These are phyloP conservation scores for Boletellus sp. DNA, from an alignment of 1,284 basidiomycete species.

Conservation along the genomic window DNA sequence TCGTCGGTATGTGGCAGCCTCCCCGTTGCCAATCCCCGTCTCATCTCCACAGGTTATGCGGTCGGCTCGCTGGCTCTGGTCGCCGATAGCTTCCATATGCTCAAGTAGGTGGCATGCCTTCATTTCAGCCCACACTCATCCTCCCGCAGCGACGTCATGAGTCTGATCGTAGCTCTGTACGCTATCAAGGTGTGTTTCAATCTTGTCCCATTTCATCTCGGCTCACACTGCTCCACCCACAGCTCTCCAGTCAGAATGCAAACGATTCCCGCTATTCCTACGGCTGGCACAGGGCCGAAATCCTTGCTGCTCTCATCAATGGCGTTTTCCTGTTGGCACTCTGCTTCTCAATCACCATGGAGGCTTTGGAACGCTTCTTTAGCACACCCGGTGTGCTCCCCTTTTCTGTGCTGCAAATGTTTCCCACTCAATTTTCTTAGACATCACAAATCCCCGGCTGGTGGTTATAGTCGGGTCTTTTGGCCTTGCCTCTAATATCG, in stretches of 20 bases:
- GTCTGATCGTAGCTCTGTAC: slow-evolving; percentile 91
- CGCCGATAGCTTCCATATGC: slow-evolving; percentile 98
- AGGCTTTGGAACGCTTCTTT: slow-evolving; percentile 91
- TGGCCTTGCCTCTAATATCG: slow-evolving; percentile 88
- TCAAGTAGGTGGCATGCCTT: slow-evolving; percentile 62
- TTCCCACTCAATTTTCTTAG: slow-evolving; percentile 41
- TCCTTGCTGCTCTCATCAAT: slow-evolving; percentile 92
- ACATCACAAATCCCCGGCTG: slow-evolving; percentile 84
- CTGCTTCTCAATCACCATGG: slow-evolving; percentile 93
- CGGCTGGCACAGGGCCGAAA: slow-evolving; percentile 99
- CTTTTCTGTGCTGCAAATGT: slow-evolving; percentile 4
- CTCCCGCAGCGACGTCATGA: slow-evolving; percentile 82
- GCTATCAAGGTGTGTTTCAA: slow-evolving; percentile 81
- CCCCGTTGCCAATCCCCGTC: background rate
- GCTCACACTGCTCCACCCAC: slow-evolving; percentile 2
- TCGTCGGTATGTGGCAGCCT: slow-evolving; percentile 55
- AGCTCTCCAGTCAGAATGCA: slow-evolving; percentile 55
- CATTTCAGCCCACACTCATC: slow-evolving; percentile 9
- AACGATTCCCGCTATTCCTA: slow-evolving; percentile 75
- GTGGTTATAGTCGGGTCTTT: slow-evolving; percentile 89
- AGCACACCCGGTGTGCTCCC: slow-evolving; percentile 64
- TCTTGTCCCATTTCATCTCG: background rate
- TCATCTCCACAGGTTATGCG: slow-evolving; percentile 66
- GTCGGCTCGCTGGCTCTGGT: slow-evolving; percentile 94
- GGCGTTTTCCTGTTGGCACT: slow-evolving; percentile 95